Evolutionary conservation across 805 yeast genomes (phyloP), one percentile per base, ranked within the genome.

Genomic region (Pichia eremophila): DNA sequence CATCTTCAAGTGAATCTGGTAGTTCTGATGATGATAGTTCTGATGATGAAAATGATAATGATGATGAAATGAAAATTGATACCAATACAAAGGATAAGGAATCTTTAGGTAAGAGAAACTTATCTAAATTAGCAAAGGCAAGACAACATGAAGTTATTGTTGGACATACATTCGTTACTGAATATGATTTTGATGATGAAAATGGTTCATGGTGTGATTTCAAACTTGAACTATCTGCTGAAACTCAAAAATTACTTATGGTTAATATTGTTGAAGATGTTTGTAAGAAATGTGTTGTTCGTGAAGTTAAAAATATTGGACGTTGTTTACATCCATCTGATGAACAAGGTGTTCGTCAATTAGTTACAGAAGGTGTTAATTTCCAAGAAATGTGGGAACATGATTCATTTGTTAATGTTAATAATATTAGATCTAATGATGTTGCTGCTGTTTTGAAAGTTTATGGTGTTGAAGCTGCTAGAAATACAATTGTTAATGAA

Each of bases 301-400:
- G 97, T 59, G 96, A 95, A 68, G 83, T 90, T 55, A 84, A 93
- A 47, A 73, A 75, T 47, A 91, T 93, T 61, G 97, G 96, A 29
- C 83, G 99, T 67, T 90, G 98, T 75, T 71, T 91, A 54, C 87
- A 83, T 55, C 95, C 96, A 44, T 69, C 68, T 46, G 76, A 83
- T 32, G 85, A 78, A 58, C 75, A 75, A 57, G 87, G 85, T 43
- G 79, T 78, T 57, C 81, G 96, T 57, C 74, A 77, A 39, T 74
- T 95, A 57, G 85, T 93, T 49, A 91, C 99, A 22, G 99, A 95
- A 69, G 99, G 99, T 69, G 99, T 93, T 45, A 93, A 93, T 71
- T 93, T 93, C 80, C 75, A 75, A 62, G 95, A 96, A 45, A 88
- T 93, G 95, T 93, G 99, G 98, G 95, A 88, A 46, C 96, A 91